Evolutionary conservation across 106 monocot species (phyloP), one percentile per base, ranked within the genome.

Genomic region (Acorus calamus): DNA sequence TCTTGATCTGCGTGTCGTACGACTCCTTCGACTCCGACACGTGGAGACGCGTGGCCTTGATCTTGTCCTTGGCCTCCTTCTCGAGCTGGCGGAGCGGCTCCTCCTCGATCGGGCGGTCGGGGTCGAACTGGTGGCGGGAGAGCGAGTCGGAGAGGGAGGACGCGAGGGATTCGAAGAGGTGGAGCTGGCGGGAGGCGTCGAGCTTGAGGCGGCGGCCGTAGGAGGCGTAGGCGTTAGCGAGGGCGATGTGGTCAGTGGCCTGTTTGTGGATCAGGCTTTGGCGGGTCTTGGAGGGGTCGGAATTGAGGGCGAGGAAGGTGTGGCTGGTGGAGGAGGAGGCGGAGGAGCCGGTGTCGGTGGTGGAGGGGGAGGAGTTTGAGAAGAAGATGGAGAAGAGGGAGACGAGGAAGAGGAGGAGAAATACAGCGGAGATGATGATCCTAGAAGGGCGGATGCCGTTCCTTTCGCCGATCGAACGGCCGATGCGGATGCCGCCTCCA

Each of bases 1-100:
- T 94, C 90, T 94, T 94, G 71, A 90, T 67, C 78, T 94, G 86
- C 42, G 86, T 94, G 77, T 94, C 94, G 79, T 90, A 94, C n/a
- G 86, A 69, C 64, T 90, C 89, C 71, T 90, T 90, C 48, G 86
- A 77, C 53, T 85, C 91, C 4, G 82, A 60, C 28, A 87, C 69
- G 59, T 87, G 76, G 52, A 78, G 74, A 44, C 96, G 81, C 1
- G 87, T 79, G 49, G 78, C 60, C 77, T 91, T 91, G 64, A 88
- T 68, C 12, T 78, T 74, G 61, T 87, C 91, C 72, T 85, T 87
- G 63, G 78, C 69, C 57, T 91, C 90, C 77, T 91, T 91, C 76
- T 96, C 96, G 46, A 91, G 45, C 13, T 69, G 60, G 7, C 75
- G 72, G 42, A 91, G 65, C 47, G 74, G 11, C 52, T 86, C 86